Percentiles rank a stretch among this genome's conserved stretches.
Conservation (phyloP, 306 rosid species). For the Prunus padus region DNA sequence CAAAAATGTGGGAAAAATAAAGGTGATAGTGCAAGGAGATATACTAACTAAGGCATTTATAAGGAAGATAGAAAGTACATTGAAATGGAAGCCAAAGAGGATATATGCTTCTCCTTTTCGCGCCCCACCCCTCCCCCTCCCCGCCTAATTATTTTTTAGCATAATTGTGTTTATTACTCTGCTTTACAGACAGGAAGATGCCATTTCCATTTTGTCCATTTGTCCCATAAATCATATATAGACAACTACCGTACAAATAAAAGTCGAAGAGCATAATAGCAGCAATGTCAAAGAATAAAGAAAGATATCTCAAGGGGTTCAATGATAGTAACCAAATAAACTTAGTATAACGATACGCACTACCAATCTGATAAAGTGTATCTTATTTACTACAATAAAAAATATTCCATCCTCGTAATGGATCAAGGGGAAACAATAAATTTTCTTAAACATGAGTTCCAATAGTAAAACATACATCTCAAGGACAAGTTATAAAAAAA, state of each 20-base stretch:
- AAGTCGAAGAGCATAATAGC: neutral
- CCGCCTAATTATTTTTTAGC: neutral
- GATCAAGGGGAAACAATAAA: neutral
- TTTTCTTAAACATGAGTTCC: conserved; percentile 1
- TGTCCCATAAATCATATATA: neutral
- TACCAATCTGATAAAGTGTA: neutral
- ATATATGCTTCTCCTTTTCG: neutral
- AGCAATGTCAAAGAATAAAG: conserved; percentile 1
- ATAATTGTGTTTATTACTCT: neutral
- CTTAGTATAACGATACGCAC: neutral
- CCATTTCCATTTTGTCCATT: neutral
- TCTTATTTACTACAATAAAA: neutral
- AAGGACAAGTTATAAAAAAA: neutral
- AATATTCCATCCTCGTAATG: neutral
- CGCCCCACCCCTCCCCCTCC: no score
- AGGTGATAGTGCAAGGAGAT: neutral
- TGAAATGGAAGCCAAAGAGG: neutral
- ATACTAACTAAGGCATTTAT: neutral
- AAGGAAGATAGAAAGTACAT: neutral
- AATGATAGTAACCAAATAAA: neutral
- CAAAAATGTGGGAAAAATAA: neutral
- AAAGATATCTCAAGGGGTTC: neutral
- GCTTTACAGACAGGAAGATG: neutral
- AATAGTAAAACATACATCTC: neutral
- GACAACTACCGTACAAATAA: neutral